Conservation (phyloP, 1,284 basidiomycete genomes). For the Leccinum holopus region DNA sequence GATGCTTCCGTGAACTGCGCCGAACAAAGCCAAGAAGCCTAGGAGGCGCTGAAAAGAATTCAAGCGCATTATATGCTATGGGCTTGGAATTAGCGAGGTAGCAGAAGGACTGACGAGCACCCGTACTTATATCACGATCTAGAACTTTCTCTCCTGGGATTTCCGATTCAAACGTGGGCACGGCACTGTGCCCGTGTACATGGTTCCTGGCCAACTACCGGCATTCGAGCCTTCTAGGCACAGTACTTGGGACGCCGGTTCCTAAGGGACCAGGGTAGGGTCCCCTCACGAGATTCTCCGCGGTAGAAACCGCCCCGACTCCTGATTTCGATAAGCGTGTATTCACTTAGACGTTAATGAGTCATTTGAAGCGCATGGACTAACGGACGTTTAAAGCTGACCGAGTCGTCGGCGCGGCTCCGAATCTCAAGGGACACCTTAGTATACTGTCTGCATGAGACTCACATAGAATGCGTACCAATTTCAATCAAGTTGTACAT, state of each 20-base stretch:
- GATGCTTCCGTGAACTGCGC: background rate
- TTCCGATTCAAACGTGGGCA: background rate
- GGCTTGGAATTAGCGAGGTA: background rate
- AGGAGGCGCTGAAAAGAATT: constrained; percentile 6
- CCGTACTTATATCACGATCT: background rate
- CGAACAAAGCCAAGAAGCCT: constrained; percentile 7
- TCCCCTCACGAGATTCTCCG: background rate
- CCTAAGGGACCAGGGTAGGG: background rate
- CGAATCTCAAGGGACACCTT: background rate
- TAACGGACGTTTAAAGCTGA: background rate
- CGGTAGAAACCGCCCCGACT: background rate
- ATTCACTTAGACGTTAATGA: background rate
- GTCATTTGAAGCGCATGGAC: background rate
- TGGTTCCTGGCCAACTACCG: background rate
- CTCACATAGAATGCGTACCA: background rate
- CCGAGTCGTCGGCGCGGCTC: background rate
- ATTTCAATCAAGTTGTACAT: background rate
- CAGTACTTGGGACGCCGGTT: background rate
- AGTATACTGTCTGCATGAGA: background rate
- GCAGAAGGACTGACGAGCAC: background rate
- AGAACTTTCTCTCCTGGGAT: background rate
- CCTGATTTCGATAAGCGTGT: background rate
- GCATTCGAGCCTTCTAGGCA: background rate
- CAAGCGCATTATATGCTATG: background rate
- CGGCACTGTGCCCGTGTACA: background rate